Evolutionary conservation across 2,329 filamentous ascomycete genomes (phyloP).

Genomic region (Alternaria arbusti): DNA sequence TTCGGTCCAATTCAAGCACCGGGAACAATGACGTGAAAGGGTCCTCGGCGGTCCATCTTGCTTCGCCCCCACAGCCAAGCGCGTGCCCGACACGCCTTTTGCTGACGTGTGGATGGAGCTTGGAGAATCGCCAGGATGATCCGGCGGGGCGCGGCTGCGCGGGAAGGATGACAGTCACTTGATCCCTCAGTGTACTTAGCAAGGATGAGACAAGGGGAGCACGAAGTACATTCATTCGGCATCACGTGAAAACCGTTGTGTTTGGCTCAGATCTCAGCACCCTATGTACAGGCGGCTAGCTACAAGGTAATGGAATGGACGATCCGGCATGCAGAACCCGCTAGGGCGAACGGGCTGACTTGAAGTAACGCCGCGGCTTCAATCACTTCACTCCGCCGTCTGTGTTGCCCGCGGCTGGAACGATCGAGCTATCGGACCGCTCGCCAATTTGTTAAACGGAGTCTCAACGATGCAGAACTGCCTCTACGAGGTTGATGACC

Average conservation of each 20-base stretch:
- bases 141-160: constrained; percentile 33
- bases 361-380: neutral
- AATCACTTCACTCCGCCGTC: neutral
- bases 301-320: neutral
- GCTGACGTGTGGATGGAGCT: constrained; percentile 27
- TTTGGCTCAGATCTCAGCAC: neutral
- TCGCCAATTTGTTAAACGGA: neutral
- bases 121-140: constrained; percentile 28
- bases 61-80: constrained; percentile 36
- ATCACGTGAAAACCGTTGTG: constrained; percentile 2
- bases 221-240: neutral
- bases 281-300: neutral
- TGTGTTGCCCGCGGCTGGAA: constrained; percentile 2
- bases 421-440: constrained; percentile 5
- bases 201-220: constrained; percentile 4
- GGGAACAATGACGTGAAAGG: neutral
- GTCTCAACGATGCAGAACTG: neutral
- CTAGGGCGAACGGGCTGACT: neutral
- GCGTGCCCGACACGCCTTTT: constrained; percentile 30
- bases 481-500: neutral
- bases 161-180: constrained; percentile 44
- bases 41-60: neutral
- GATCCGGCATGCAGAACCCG: neutral
- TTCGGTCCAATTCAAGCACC: constrained; percentile 9
- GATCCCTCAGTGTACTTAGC: constrained; percentile 18